Evolutionary conservation across 169 alveolate genomes (phyloP), one percentile per base, ranked within the genome.

Genomic region (Cryptosporidium sp.): DNA sequence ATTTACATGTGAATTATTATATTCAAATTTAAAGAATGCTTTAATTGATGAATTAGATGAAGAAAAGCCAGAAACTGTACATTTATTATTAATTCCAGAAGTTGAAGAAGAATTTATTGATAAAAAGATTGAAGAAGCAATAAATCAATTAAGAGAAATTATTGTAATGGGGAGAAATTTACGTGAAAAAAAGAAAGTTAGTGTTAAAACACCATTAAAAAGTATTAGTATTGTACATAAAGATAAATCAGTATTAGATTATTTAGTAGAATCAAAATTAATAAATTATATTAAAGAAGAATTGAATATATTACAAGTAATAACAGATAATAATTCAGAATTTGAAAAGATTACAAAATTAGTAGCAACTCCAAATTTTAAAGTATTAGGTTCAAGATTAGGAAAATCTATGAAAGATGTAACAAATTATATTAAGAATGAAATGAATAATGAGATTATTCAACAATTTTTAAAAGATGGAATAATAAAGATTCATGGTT

Each of bases 1-100:
- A 0, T 97, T 95, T 94, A 92, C 96, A 42, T 93, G 98, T 53
- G 99, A 97, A 93, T 94, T 91, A 60, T 94, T 98, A 53, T 98
- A 97, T 91, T 95, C 94, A 53, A 96, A 96, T 92, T 86, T 98
- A n/a, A 94, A 91, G 60, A 93, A 94, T 70, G 99, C 98, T 4
- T 86, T 97, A 62, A 94, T 95, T 21, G 92, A 92, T 85, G 96
- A 85, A 48, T 84, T 71, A 56, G 93, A 51, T 14, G 85, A 92
- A 33, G 85, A 93, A 84, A 84, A 89, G 33, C 94, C 87, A 87
- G 96, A 92, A 31, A 94, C 97, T 23, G 96, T 97, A 72, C 99
- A 96, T 85, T 97, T 95, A 87, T 93, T 97, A 53, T 70, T 73
- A 68, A 94, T 96, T 62, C 98, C 97, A n/a, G 84, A 85, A 48